A percentile compares a stretch with the other conserved stretches of the same genome.
phyloP scores from a whole-genome alignment of 2,329 filamentous ascomycete species.

The Cryphonectria parasitica region DNA sequence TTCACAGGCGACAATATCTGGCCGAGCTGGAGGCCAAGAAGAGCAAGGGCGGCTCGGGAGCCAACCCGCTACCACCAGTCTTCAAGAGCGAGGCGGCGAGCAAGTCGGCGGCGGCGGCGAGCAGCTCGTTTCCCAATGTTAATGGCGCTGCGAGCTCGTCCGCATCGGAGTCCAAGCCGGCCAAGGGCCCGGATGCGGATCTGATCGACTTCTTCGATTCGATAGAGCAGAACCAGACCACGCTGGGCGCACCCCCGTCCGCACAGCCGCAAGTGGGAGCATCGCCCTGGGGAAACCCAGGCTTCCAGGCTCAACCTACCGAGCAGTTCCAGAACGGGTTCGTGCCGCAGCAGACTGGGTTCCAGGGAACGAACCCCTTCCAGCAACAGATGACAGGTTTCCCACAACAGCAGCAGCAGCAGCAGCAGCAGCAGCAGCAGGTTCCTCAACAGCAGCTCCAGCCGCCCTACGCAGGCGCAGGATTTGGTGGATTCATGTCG shows the following conservation, averaged over 20 bases:
- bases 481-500: conserved; percentile 82
- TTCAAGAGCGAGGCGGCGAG: conserved; percentile 42
- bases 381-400: conserved; percentile 44
- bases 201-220: conserved; percentile 95
- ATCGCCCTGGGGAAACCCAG: conserved; percentile 28
- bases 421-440: conserved; percentile 38
- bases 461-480: conserved; percentile 67
- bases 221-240: conserved; percentile 81
- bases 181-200: conserved; percentile 72
- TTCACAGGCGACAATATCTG: conserved; percentile 88
- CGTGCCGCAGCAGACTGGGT: conserved; percentile 44
- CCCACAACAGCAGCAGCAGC: conserved; percentile 40
- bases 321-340: conserved; percentile 47
- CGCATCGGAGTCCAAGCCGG: conserved; percentile 32
- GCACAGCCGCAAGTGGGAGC: conserved; percentile 37
- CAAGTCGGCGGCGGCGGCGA: conserved; percentile 38
- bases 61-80: conserved; percentile 37
- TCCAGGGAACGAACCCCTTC: conserved; percentile 48
- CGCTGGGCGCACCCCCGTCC: conserved; percentile 58
- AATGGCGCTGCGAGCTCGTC: conserved; percentile 38
- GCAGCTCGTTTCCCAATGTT: conserved; percentile 47
- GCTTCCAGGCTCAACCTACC: conserved; percentile 44
- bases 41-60: conserved; percentile 45
- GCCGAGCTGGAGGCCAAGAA: conserved; percentile 78
- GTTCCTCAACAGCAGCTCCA: conserved; percentile 45